Evolutionary conservation across 1,284 basidiomycete genomes (phyloP).

Genomic region (Apiotrichum brassicae): DNA sequence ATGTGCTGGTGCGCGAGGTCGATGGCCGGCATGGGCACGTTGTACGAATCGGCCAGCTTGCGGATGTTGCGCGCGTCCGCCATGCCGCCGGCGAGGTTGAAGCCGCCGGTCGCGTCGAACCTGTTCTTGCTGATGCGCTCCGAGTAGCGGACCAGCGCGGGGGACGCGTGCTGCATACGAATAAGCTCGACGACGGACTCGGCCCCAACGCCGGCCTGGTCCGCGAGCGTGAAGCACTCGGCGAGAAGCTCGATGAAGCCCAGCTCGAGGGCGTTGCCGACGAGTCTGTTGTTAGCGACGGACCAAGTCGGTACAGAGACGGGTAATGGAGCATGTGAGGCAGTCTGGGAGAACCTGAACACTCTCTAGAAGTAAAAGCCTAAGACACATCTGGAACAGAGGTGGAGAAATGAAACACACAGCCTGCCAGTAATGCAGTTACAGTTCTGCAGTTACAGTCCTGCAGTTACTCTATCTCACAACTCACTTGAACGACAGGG

Average conservation of each 20-base stretch:
- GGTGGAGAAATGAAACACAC: too few species aligned
- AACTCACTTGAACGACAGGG: slow-evolving; percentile 71
- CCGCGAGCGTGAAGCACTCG: slow-evolving; percentile 73
- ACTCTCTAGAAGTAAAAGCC: too few species aligned
- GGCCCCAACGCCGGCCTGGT: slow-evolving; percentile 72
- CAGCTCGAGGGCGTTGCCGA: slow-evolving; percentile 43
- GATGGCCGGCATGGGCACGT: slow-evolving; percentile 72
- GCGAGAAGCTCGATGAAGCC: slow-evolving; percentile 65
- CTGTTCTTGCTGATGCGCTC: slow-evolving; percentile 49
- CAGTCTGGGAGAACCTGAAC: too few species aligned
- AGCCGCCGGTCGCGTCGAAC: slow-evolving; percentile 73
- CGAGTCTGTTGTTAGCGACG: slow-evolving; percentile 25
- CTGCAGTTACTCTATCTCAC: too few species aligned
- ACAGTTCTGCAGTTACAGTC: too few species aligned
- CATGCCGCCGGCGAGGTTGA: slow-evolving; percentile 80
- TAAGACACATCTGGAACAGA: too few species aligned
- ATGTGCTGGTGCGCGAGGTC: slow-evolving; percentile 70
- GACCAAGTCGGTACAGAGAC: too few species aligned
- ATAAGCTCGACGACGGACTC: slow-evolving; percentile 55
- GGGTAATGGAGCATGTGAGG: too few species aligned
- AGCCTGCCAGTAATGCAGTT: too few species aligned
- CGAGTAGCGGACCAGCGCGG: slow-evolving; percentile 25
- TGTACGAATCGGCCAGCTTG: slow-evolving; percentile 53
- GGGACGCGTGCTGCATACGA: slow-evolving; percentile 49
- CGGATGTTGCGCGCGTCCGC: slow-evolving; percentile 62